Base-by-base conservation (phyloP, 1,284 basidiomycete genomes). In the Ceratobasidium sp. region DNA sequence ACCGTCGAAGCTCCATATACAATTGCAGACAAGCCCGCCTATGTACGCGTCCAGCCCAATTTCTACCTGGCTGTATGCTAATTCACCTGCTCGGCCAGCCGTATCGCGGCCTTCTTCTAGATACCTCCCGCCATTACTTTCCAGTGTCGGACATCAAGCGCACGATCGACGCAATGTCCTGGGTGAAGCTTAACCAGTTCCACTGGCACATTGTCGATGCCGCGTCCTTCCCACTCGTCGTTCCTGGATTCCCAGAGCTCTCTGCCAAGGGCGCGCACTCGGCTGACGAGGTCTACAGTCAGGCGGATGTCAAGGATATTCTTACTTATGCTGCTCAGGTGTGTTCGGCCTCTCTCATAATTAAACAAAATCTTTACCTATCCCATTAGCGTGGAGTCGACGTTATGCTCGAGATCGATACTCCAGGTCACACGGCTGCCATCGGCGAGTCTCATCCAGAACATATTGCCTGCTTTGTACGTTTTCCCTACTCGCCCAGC, bases 121-220 rank as follows among this genome's bases (percentile, higher is more conserved):
- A 98, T 79, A 96, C 92, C 0, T 81, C 90, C 0, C 83, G 91
- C 11, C 88, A 91, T 81, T 92, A 81, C 80, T 92, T 90, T 82
- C 86, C 91, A 0, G 85, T 91, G 7, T 61, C 80, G 0, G 89
- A 92, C 77, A 87, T 96, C 79, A 85, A 90, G 74, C 87, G 90
- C 39, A 92, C 90, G 8, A 81, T 98, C 22, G 91, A 95, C 77
- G 89, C 92, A 0, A 95, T 96, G 94, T 90, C 90, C 76, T 89
- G 88, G 87, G 91, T 92, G 77, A 98, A 98, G 85, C 89, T 93
- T 69, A 72, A 61, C 68, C 56, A 72, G 24, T 72, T 72, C 56
- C 68, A 72, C 24, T 72, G 68, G 68, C 92, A 95, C 79, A 85
- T 92, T 65, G 90, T 91, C 39, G 84, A 85, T 74, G 81, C 82